Conservation (phyloP, 495 filamentous ascomycete species). For the Parathielavia hyrcaniae region DNA sequence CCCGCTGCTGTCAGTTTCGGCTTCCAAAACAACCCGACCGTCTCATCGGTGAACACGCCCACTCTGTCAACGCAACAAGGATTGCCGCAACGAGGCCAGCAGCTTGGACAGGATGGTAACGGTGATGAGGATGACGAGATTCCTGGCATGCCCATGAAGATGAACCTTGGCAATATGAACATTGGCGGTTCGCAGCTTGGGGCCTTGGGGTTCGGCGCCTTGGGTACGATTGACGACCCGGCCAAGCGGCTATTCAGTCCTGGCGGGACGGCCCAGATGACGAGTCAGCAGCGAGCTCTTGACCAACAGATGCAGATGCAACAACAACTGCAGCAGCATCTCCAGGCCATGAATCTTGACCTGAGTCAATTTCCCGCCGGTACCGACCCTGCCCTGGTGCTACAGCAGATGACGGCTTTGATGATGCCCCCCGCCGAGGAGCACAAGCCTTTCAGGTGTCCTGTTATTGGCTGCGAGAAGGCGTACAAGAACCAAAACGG, state of each 20-base stretch:
- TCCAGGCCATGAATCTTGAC: conserved; percentile 56
- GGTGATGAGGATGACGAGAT: conserved; percentile 49
- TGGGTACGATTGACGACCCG: conserved; percentile 82
- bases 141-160: conserved; percentile 54
- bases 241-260: conserved; percentile 88
- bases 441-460: conserved; percentile 93
- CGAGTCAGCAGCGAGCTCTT: conserved; percentile 47
- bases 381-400: conserved; percentile 64
- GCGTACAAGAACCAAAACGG: conserved; percentile 99
- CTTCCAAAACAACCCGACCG: conserved; percentile 89
- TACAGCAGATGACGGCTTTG: conserved; percentile 65
- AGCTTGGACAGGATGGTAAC: conserved; percentile 47
- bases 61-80: conserved; percentile 63
- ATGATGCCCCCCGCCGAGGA: conserved; percentile 58
- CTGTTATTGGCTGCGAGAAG: conserved; percentile 98
- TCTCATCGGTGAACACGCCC: conserved; percentile 96
- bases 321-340: conserved; percentile 52
- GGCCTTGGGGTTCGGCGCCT: conserved; percentile 27
- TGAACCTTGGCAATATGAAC: conserved; percentile 49
- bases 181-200: conserved; percentile 44
- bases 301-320: conserved; percentile 34
- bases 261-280: conserved; percentile 57
- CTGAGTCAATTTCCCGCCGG: conserved; percentile 66
- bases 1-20: conserved; percentile 66
- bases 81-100: conserved; percentile 39